phyloP scores from a whole-genome alignment of 495 filamentous ascomycete species.

The Lasiosphaeria hispida region DNA sequence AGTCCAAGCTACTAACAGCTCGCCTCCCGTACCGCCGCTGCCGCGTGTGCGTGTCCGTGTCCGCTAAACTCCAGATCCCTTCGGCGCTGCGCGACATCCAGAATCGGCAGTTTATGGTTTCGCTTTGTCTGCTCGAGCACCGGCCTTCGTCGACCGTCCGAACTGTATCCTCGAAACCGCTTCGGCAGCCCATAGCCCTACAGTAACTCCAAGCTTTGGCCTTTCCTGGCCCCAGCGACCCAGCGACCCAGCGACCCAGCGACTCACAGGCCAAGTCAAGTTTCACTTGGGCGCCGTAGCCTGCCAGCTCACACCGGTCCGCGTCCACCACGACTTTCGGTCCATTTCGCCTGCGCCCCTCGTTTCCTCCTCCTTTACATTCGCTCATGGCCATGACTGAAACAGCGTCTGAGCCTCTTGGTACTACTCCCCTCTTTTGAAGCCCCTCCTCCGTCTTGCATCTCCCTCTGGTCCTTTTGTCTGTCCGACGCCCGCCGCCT shows the following conservation, averaged over 20 bases:
- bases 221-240: neutral
- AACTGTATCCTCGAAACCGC: neutral
- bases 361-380: conserved; percentile 3
- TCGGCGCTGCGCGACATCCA: conserved; percentile 2
- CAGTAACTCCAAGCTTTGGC: conserved; percentile 4
- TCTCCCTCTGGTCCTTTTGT: conserved; percentile 14
- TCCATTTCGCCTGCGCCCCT: neutral
- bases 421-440: conserved; percentile 42
- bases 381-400: conserved; percentile 66
- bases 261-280: neutral
- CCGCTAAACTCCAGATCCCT: neutral
- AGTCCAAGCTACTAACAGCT: too few species aligned
- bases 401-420: conserved; percentile 60
- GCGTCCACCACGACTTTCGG: neutral
- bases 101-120: neutral
- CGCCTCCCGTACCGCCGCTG: neutral
- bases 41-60: neutral
- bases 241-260: too few species aligned
- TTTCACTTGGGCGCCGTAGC: conserved; percentile 1
- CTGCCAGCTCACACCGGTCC: neutral
- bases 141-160: neutral
- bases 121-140: neutral
- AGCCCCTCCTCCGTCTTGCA: neutral
- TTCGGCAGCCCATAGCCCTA: conserved; percentile 1
- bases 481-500: conserved; percentile 10